Evolutionary conservation across 176 grass and related monocot species (phyloP).

Genomic region (Ampelocalamus luodianensis): DNA sequence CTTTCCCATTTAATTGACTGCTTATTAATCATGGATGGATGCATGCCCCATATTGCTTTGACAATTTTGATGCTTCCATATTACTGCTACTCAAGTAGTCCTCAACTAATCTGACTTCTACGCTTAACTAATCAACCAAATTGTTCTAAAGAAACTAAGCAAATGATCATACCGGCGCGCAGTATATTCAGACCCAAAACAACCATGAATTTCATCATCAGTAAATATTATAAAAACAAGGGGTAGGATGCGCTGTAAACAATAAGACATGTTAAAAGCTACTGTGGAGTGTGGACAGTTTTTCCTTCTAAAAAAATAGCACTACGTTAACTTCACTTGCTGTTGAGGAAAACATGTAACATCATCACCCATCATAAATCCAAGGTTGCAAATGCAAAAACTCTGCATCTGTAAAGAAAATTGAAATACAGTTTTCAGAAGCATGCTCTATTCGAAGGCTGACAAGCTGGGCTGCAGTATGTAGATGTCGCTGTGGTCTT

Average conservation of each 20-base stretch:
- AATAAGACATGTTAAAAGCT: not conserved
- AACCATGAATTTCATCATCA: not conserved
- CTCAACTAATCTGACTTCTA: not conserved
- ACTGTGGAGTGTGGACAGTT: too few species aligned
- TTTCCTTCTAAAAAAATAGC: not conserved
- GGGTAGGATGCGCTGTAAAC: not conserved
- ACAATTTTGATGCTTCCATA: not conserved
- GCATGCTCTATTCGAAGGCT: not conserved
- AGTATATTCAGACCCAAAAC: not conserved
- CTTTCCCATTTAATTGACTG: slow-evolving; percentile 31
- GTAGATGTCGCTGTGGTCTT: not conserved
- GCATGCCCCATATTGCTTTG: slow-evolving; percentile 2
- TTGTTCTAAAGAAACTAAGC: not conserved
- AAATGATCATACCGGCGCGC: not conserved
- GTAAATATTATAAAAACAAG: too few species aligned
- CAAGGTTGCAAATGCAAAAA: not conserved
- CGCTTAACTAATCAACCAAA: not conserved
- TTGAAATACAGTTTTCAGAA: not conserved
- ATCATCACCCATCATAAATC: not conserved
- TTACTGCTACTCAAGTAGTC: not conserved
- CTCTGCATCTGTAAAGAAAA: too few species aligned
- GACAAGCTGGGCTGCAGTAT: not conserved
- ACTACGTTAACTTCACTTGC: not conserved
- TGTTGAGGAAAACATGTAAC: not conserved
- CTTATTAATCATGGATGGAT: slow-evolving; percentile 8